Evolutionary conservation across 208 protist genomes (phyloP), one percentile per base, ranked within the genome.

Genomic region (Leishmania gerbilli): DNA sequence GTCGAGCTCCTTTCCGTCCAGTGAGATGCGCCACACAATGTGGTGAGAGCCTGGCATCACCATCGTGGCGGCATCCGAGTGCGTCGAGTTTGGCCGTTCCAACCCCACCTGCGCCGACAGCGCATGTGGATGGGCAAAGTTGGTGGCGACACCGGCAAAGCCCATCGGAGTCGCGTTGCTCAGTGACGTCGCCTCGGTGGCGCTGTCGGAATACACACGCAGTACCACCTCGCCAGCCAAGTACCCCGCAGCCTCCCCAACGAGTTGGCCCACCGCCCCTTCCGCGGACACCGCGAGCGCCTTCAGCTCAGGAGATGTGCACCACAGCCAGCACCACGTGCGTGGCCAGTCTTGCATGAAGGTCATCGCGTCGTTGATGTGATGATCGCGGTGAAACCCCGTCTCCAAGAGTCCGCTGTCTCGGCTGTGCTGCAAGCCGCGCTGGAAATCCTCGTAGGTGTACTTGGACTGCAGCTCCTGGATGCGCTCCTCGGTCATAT

Each of bases 11-110:
- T n/a, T 49, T n/a, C 94, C 94, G 45, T 94, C 89, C 15, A 82
- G 34, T 4, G 94, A 93, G 45, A 92, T 74, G 42, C 77, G 81
- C 7, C 80, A 90, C 65, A 96, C 72, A 27, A 93, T 85, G 72
- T 89, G 88, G 71, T 97, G 94, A 4, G 92, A 96, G 34, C 94
- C 94, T 11, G 92, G 90, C 21, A 96, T 65, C 8, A 95, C 83
- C 27, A 91, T 80, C 53, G 71, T 71, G 21, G 77, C 74, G 9
- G 80, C 77, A 62, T 51, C 51, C 72, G 51, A 76, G 15, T 74
- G 42, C 1, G 72, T 64, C 34, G 72, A 3, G 55, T 3, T 45
- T 4, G n/a, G 40, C 17, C 53, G 58, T 19, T 79, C 79, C 24
- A 97, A 83, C 40, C 88, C 88, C 9, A 95, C 40, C 31, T 87